Conservation (phyloP, 140 eudicot species). For the Flaveria floridana region DNA sequence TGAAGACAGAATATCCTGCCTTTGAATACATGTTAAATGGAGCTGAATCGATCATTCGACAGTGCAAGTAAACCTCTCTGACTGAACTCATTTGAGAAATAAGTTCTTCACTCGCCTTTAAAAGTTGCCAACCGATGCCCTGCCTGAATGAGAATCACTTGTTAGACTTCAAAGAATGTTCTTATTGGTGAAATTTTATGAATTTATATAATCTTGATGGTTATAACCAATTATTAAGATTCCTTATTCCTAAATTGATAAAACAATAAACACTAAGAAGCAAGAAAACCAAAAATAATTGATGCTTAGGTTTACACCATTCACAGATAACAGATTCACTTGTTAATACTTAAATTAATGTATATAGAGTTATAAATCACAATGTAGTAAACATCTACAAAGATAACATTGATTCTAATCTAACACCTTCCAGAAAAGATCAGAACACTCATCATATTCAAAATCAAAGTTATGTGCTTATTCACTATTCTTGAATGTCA, state of each 20-base stretch:
- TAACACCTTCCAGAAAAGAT: background rate
- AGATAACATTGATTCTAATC: background rate
- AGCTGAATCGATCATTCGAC: constrained; percentile 85
- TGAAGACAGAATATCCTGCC: constrained; percentile 76
- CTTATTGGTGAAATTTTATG: background rate
- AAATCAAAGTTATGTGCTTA: background rate
- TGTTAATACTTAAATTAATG: background rate
- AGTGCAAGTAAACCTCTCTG: constrained; percentile 80
- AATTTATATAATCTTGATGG: constrained; percentile 14
- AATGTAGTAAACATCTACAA: background rate
- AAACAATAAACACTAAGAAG: background rate
- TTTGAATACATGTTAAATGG: constrained; percentile 84
- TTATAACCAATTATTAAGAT: background rate
- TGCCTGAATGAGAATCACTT: constrained; percentile 49
- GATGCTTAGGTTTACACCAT: constrained; percentile 1
- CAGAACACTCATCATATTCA: background rate
- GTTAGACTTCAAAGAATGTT: background rate
- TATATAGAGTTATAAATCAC: background rate
- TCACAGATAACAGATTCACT: constrained; percentile 1
- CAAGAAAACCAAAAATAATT: background rate
- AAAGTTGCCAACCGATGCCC: constrained; percentile 95
- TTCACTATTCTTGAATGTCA: constrained; percentile 19
- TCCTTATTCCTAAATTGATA: background rate
- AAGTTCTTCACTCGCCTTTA: constrained; percentile 92
- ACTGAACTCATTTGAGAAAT: constrained; percentile 69